These are phyloP conservation scores for Aureobasidium mangrovei DNA, from an alignment of 2,329 filamentous ascomycete species.

Conservation along the genomic window DNA sequence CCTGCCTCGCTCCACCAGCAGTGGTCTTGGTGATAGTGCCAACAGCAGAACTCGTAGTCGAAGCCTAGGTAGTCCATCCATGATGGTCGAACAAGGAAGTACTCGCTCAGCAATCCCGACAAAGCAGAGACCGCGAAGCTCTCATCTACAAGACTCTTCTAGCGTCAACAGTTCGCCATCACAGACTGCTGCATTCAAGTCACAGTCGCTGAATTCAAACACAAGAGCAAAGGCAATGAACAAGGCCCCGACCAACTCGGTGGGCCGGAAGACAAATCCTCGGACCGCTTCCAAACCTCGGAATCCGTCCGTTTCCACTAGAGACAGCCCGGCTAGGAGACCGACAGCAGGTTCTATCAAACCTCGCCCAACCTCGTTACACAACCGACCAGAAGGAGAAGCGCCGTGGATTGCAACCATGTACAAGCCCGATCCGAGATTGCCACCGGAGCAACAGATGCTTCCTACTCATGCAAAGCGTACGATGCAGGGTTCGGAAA, in stretches of 20 bases:
- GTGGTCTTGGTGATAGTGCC: conserved; percentile 39
- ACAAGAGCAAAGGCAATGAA: conserved; percentile 3
- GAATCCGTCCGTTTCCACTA: conserved; percentile 26
- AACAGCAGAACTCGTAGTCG: conserved; percentile 63
- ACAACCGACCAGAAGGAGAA: conserved; percentile 77
- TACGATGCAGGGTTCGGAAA: conserved; percentile 91
- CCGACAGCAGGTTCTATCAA: conserved; percentile 26
- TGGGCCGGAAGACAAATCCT: conserved; percentile 7
- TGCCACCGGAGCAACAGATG: conserved; percentile 91
- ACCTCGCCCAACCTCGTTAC: conserved; percentile 22
- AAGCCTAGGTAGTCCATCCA: conserved; percentile 43
- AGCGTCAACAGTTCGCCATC: not conserved
- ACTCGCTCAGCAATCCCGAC: not conserved
- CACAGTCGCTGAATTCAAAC: not conserved
- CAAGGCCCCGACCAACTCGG: not conserved
- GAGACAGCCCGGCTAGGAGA: conserved; percentile 14
- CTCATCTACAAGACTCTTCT: conserved; percentile 2
- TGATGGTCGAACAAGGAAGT: not conserved
- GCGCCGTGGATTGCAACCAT: conserved; percentile 91
- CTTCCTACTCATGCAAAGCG: conserved; percentile 87
- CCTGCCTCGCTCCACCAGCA: conserved; percentile 44
- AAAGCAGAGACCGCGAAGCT: conserved; percentile 4
- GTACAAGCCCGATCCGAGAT: conserved; percentile 88
- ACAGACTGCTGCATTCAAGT: not conserved
- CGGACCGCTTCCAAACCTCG: not conserved